Evolutionary conservation across 257 asterid species (phyloP), one percentile per base, ranked within the genome.

Genomic region (Przewalskia tangutica): DNA sequence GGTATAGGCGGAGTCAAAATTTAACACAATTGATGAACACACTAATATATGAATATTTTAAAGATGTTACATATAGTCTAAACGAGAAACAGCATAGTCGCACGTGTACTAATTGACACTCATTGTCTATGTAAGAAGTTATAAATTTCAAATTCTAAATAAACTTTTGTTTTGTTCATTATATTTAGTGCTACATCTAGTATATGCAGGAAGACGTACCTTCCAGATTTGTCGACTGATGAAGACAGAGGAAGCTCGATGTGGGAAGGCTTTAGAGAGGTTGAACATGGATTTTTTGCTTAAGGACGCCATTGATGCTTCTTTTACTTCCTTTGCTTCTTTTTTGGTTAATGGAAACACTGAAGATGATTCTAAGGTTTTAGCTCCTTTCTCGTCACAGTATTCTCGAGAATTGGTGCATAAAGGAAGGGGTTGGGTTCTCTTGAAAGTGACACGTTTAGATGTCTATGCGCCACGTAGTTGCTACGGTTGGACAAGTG

Each of bases 211-310:
- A 75, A 0, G 62, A 75, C 46, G 7, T 0, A 50, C 79, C 23
- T 75, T 75, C 62, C 79, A 75, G 11, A 75, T 13, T 75, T 50
- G 79, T 23, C 79, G 79, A 75, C 79, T 42, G 2, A 75, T 13
- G 38, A 50, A 75, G 46, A 75, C 79, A 50, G 46, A 13, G 13
- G 46, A 75, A 13, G 62, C 62, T 20, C 46, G 81, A 27, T 40
- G 59, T 44, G 70, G 36, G 77, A 82, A 53, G 12, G 82, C 78
- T 65, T 68, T 77, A 6, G 80, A 81, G n/a, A 81, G 83, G 59
- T 77, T 77, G 62, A 77, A 67, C 3, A 67, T 77, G 36, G 71
- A 27, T 27, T 63, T 80, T 53, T 20, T 59, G 10, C 76, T 58
- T 10, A 80, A 17, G 4, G 36, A 77, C 7, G 34, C 81, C 85